phyloP scores from a whole-genome alignment of 371 early-diverging fungal species.

The Actinomucor elegans region DNA sequence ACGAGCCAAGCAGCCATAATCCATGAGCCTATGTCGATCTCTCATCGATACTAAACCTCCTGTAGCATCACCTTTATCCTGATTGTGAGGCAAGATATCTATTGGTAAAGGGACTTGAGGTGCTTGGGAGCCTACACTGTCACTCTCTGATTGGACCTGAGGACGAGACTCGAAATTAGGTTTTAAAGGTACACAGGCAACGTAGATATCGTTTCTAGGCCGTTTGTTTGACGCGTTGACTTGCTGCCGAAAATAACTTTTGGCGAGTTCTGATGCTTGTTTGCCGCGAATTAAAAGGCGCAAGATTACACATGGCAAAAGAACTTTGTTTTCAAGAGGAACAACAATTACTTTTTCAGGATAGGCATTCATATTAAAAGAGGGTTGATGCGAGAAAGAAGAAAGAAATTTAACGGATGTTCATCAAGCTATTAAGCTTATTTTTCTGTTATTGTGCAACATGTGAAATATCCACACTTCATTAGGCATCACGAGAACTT shows the following conservation, averaged over 20 bases:
- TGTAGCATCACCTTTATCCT: not conserved
- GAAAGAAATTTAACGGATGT: not conserved
- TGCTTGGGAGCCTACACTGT: constrained; percentile 4
- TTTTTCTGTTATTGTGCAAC: too few species aligned
- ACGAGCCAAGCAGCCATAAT: constrained; percentile 44
- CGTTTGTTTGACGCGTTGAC: not conserved
- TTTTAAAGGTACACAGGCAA: constrained; percentile 29
- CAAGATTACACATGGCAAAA: constrained; percentile 37
- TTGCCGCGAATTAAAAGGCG: constrained; percentile 34
- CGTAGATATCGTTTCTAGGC: constrained; percentile 6
- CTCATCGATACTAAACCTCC: not conserved
- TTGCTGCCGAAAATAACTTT: constrained; percentile 21
- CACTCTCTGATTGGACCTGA: not conserved
- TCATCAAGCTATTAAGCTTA: too few species aligned
- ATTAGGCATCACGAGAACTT: not conserved
- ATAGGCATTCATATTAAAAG: constrained; percentile 1
- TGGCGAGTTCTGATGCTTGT: constrained; percentile 33
- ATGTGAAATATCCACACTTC: constrained; percentile 24
- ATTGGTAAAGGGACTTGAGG: constrained; percentile 14
- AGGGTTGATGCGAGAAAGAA: not conserved
- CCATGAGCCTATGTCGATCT: constrained; percentile 14
- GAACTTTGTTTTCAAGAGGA: constrained; percentile 36
- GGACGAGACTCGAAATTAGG: not conserved
- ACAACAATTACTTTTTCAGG: constrained; percentile 28
- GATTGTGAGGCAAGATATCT: too few species aligned